Percentiles rank a stretch among this genome's conserved stretches.
phyloP scores from a whole-genome alignment of 2,329 filamentous ascomycete genomes.

The Penicillium frequentans region DNA sequence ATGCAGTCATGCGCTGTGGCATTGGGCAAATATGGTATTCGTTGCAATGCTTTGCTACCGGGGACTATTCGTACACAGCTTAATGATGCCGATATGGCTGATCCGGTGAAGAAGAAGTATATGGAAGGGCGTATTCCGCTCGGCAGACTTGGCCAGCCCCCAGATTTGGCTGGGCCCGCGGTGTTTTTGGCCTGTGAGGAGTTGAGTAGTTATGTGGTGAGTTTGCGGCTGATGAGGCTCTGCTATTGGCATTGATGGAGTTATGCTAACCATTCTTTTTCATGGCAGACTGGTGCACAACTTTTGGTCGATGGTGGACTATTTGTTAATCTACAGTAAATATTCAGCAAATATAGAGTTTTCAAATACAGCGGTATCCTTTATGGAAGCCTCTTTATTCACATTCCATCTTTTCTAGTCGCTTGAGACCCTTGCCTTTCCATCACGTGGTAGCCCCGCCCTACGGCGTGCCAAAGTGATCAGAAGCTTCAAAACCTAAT shows the following conservation, averaged over 20 bases:
- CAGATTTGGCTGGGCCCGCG: slow-evolving; percentile 79
- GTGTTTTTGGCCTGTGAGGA: slow-evolving; percentile 80
- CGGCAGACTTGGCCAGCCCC: slow-evolving; percentile 68
- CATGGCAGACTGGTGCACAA: slow-evolving; percentile 68
- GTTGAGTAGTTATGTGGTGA: slow-evolving; percentile 71
- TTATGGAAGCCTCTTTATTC: too few relatives aligned
- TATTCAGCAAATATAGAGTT: neutral
- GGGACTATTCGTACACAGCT: slow-evolving; percentile 82
- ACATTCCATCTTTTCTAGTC: too few relatives aligned
- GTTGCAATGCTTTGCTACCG: slow-evolving; percentile 81
- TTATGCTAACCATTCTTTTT: neutral
- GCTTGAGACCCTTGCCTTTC: too few relatives aligned
- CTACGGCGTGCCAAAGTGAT: neutral
- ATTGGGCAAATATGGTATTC: slow-evolving; percentile 70
- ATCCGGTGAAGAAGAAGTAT: slow-evolving; percentile 69
- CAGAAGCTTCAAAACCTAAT: too few relatives aligned
- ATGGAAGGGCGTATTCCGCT: slow-evolving; percentile 82
- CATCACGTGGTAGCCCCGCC: too few relatives aligned
- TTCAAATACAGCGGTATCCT: neutral
- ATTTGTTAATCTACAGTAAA: slow-evolving; percentile 81
- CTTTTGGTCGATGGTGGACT: slow-evolving; percentile 83
- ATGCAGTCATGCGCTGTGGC: slow-evolving; percentile 84
- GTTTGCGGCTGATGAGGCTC: slow-evolving; percentile 19
- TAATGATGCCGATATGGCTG: slow-evolving; percentile 77
- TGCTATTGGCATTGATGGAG: neutral